Evolutionary conservation across 495 filamentous ascomycete species (phyloP).

Genomic region (Penicillium antarcticum): DNA sequence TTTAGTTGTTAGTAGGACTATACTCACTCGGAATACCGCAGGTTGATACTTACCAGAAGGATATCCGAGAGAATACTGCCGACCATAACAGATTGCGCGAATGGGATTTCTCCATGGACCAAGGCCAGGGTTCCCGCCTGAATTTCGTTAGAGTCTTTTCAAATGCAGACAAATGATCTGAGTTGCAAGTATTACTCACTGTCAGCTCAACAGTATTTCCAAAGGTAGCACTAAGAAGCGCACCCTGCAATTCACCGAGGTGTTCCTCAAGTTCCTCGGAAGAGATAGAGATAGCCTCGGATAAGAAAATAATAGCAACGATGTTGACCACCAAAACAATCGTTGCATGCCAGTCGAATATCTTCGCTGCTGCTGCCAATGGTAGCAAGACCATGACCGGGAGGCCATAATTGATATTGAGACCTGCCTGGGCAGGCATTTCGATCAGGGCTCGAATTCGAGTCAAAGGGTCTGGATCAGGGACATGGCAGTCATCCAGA

Average conservation of each 20-base stretch:
- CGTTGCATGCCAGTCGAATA: slow-evolving; percentile 14
- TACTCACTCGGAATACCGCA: too few species aligned
- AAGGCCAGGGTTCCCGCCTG: slow-evolving; percentile 19
- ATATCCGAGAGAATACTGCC: slow-evolving; percentile 26
- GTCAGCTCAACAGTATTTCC: slow-evolving; percentile 25
- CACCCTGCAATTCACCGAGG: slow-evolving; percentile 19
- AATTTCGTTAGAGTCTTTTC: background rate
- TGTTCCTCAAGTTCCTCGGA: slow-evolving; percentile 14
- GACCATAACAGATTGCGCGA: slow-evolving; percentile 24
- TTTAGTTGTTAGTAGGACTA: background rate
- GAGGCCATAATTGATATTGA: background rate
- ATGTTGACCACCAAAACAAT: slow-evolving; percentile 19
- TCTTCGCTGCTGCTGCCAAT: slow-evolving; percentile 10
- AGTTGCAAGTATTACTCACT: slow-evolving; percentile 4
- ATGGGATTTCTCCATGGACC: slow-evolving; percentile 9
- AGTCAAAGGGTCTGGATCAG: background rate
- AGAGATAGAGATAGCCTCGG: slow-evolving; percentile 12
- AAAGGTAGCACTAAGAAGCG: slow-evolving; percentile 22
- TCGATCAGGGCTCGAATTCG: background rate
- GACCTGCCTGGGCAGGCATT: background rate
- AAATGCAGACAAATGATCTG: background rate
- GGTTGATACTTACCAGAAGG: slow-evolving; percentile 33
- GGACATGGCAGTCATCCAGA: too few species aligned
- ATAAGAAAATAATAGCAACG: slow-evolving; percentile 18
- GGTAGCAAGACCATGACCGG: slow-evolving; percentile 12